Evolutionary conservation across 164 flowering plant species (phyloP).

Genomic region (Liquidambar formosana): DNA sequence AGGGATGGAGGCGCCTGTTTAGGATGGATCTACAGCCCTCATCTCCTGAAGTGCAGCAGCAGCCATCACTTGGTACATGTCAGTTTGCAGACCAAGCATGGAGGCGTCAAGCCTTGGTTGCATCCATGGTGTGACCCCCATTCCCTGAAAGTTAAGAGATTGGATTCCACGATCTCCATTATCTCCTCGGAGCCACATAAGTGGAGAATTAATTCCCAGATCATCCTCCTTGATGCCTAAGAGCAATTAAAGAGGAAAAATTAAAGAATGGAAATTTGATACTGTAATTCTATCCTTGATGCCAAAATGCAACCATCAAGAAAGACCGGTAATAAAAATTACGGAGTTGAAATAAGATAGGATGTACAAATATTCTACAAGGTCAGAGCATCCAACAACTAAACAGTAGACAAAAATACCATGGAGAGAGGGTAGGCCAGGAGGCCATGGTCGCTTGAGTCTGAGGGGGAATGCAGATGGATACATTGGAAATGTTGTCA

Average conservation of each 20-base stretch:
- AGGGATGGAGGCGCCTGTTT: slow-evolving; percentile 52
- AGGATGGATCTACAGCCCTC: slow-evolving; percentile 60
- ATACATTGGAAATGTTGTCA: slow-evolving; percentile 97
- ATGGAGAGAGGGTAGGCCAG: slow-evolving; percentile 70
- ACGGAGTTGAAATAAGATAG: not conserved
- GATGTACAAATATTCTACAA: not conserved
- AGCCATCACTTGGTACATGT: slow-evolving; percentile 85
- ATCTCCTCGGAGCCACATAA: slow-evolving; percentile 85
- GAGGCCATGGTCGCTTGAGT: slow-evolving; percentile 95
- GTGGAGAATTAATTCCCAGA: slow-evolving; percentile 67
- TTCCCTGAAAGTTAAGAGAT: slow-evolving; percentile 77
- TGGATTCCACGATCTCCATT: slow-evolving; percentile 61
- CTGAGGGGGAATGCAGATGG: slow-evolving; percentile 88
- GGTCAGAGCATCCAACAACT: not conserved
- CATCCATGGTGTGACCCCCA: slow-evolving; percentile 81
- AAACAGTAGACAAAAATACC: slow-evolving; percentile 40
- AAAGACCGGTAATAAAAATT: not conserved
- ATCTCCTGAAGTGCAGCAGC: slow-evolving; percentile 86
- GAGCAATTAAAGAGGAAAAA: slow-evolving; percentile 1
- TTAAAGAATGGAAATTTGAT: not conserved
- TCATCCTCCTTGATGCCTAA: slow-evolving; percentile 76
- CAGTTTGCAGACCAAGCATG: slow-evolving; percentile 71
- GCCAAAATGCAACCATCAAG: not conserved
- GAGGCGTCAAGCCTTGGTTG: slow-evolving; percentile 85
- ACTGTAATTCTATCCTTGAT: not conserved